Percentiles rank a stretch among this genome's conserved stretches.
These are phyloP conservation scores for Mortierella sp. DNA, from an alignment of 371 early-diverging fungal species.

Conservation along the genomic window DNA sequence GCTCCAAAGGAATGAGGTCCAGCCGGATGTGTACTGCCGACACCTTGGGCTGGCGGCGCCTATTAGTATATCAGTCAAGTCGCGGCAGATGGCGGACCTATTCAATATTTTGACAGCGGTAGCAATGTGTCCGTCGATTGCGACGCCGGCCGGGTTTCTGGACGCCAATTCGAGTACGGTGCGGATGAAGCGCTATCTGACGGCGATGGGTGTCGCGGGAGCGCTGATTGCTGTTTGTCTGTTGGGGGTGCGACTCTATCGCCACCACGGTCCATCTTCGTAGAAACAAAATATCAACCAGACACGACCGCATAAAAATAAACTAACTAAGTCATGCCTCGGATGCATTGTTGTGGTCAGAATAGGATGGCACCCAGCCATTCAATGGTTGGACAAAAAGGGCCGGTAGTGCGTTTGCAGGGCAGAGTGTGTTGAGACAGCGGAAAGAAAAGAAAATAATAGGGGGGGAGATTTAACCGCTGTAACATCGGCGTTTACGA, in stretches of 20 bases:
- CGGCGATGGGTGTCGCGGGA: slow-evolving; percentile 50
- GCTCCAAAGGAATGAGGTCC: slow-evolving; percentile 77
- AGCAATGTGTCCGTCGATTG: slow-evolving; percentile 83
- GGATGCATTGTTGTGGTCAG: background rate
- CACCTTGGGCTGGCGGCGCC: slow-evolving; percentile 88
- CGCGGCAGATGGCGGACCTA: slow-evolving; percentile 87
- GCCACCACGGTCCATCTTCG: slow-evolving; percentile 29
- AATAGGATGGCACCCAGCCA: background rate
- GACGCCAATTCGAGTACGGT: slow-evolving; percentile 45
- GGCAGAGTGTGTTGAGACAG: background rate
- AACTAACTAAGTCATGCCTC: background rate
- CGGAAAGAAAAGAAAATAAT: background rate
- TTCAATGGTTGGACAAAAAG: slow-evolving; percentile 3
- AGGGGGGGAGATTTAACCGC: background rate
- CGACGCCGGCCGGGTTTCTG: slow-evolving; percentile 56
- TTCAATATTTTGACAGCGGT: slow-evolving; percentile 88
- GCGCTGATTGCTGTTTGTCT: slow-evolving; percentile 48
- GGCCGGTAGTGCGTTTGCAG: background rate
- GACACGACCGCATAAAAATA: background rate
- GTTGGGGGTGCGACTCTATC: slow-evolving; percentile 41
- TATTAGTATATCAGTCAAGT: slow-evolving; percentile 89
- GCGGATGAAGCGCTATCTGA: slow-evolving; percentile 43
- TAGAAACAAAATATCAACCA: background rate
- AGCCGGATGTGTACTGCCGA: slow-evolving; percentile 95
- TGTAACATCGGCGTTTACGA: background rate